Evolutionary conservation across 2,329 filamentous ascomycete species (phyloP).

Genomic region (Arthrobotrys megalospora): DNA sequence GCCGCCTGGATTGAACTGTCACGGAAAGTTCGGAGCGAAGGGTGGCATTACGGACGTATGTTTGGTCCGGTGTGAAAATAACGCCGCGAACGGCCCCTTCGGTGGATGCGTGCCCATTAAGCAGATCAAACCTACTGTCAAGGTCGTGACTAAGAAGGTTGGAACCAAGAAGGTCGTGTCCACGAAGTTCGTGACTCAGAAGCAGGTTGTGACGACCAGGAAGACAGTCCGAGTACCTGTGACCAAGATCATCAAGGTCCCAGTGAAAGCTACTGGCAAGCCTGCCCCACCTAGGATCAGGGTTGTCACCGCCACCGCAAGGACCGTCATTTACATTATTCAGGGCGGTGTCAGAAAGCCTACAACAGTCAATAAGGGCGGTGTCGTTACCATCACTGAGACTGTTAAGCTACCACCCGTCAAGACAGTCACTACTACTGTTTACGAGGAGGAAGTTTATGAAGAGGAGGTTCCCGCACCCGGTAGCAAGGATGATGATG

Average conservation of each 20-base stretch:
- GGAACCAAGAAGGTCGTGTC: background rate
- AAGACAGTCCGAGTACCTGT: background rate
- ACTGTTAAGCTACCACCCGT: constrained; percentile 1
- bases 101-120: constrained; percentile 18
- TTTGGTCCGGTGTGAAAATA: background rate
- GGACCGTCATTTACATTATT: background rate
- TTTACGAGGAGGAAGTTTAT: background rate
- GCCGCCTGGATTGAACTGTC: background rate
- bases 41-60: background rate
- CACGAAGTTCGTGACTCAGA: background rate
- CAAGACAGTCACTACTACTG: background rate
- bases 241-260: background rate
- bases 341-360: background rate
- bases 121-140: background rate
- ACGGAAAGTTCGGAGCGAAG: constrained; percentile 2
- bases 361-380: background rate
- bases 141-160: constrained; percentile 10
- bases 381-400: background rate
- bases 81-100: background rate
- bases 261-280: background rate
- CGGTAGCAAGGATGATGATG: background rate
- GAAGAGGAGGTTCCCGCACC: background rate
- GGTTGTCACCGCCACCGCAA: background rate
- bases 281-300: background rate
- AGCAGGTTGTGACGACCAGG: background rate